Evolutionary conservation across 164 flowering plant species (phyloP), one percentile per base, ranked within the genome.

Genomic region (Berberis thunbergii): DNA sequence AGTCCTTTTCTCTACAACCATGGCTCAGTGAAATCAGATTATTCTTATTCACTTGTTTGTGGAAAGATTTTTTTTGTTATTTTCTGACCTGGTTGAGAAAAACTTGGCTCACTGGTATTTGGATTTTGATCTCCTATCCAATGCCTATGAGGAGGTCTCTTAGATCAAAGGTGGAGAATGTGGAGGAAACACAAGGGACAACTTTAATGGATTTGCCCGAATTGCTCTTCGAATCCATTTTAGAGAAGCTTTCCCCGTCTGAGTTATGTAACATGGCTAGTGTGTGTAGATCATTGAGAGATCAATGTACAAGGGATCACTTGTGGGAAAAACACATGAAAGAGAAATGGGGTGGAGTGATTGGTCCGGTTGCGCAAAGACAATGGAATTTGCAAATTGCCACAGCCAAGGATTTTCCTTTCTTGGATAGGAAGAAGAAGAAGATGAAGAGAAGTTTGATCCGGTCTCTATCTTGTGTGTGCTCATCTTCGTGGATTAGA

Each of bases 131-230:
- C 43, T 54, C 70, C 11, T 60, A 74, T 6, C 65, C 42, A n/a
- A 78, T 83, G 83, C 72, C 82, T 52, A 3, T 65, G 71, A 79
- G 68, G 74, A 77, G 54, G 64, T 44, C 2, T 54, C 41, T 59
- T 26, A 39, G 53, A 50, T 43, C 67, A 6, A 78, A 62, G 58
- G 76, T 63, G 1, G 83, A 79, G 46, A 71, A 67, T 54, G 74
- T 75, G 42, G 85, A 73, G 66, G 76, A 61, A 46, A 63, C 12
- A 2, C 69, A 38, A 8, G 78, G 64, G 71, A 65, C 79, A 74
- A 75, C 84, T 6, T 49, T 94, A 13, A 64, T 89, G 70, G 97
- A 94, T 77, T 78, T 94, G 80, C 99, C 97, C 54, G 97, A 94
- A 40, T 68, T 89, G 72, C 84, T 75, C 9, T 65, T 94, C 71